These are phyloP conservation scores for Orobanche coerulescens DNA, from an alignment of 257 asterid species.

Conservation along the genomic window DNA sequence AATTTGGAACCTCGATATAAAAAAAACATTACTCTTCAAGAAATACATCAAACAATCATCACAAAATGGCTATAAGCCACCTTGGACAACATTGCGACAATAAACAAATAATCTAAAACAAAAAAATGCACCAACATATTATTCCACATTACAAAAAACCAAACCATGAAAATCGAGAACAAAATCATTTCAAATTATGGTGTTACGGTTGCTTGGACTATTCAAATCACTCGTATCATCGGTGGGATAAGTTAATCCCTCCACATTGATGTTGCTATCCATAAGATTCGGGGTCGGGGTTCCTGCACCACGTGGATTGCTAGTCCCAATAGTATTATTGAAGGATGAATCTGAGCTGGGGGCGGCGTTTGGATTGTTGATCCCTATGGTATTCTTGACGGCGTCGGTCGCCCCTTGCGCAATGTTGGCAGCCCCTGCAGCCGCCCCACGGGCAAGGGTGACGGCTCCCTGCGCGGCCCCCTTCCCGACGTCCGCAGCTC, in stretches of 20 bases:
- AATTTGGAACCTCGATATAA: no score
- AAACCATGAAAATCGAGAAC: not conserved
- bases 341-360: no score
- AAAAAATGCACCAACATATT: not conserved
- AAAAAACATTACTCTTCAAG: no score
- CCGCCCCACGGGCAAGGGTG: conserved; percentile 44
- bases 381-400: conserved; percentile 35
- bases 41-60: no score
- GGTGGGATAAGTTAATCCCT: not conserved
- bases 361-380: not conserved
- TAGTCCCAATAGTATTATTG: no score
- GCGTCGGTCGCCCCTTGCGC: conserved; percentile 63
- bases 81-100: not conserved
- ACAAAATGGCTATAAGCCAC: not conserved
- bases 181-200: not conserved
- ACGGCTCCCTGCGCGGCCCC: conserved; percentile 44
- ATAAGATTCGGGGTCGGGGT: not conserved
- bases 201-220: not conserved
- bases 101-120: no score
- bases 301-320: no score
- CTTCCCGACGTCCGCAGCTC: conserved; percentile 41
- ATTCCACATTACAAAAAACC: not conserved
- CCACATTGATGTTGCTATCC: not conserved
- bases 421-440: conserved; percentile 40
- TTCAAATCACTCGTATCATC: not conserved